Evolutionary conservation across 2,329 filamentous ascomycete genomes (phyloP).

Genomic region (Elsinoe arachidis): DNA sequence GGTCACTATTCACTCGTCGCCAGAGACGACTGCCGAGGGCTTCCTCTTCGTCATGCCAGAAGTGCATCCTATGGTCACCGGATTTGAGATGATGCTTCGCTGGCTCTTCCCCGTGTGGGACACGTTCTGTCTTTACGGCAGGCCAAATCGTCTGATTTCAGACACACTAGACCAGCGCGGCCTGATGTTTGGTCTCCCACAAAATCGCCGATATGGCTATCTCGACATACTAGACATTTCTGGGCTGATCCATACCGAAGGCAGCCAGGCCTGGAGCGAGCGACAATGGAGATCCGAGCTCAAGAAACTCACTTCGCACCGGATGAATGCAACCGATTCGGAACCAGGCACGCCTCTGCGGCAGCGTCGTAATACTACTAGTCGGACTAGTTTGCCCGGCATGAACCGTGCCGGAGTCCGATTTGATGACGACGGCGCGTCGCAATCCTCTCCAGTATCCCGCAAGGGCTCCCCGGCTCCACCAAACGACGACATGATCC

Average conservation of each 20-base stretch:
- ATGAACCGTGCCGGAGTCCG: conserved; percentile 30
- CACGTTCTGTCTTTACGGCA: conserved; percentile 82
- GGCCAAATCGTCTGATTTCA: conserved; percentile 75
- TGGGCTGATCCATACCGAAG: conserved; percentile 66
- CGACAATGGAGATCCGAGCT: conserved; percentile 81
- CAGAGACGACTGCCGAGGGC: conserved; percentile 72
- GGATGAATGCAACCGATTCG: conserved; percentile 50
- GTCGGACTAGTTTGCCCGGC: conserved; percentile 27
- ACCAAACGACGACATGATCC: conserved; percentile 19
- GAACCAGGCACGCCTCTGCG: conserved; percentile 20
- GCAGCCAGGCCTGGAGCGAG: conserved; percentile 71
- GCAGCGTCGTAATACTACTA: conserved; percentile 36
- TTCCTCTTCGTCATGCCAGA: conserved; percentile 99
- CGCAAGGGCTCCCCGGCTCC: conserved; percentile 36
- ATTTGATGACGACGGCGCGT: conserved; percentile 36
- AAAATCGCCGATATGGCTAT: conserved; percentile 79
- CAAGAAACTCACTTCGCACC: conserved; percentile 75
- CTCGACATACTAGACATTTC: conserved; percentile 81
- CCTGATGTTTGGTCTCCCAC: conserved; percentile 97
- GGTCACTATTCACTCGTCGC: conserved; percentile 75
- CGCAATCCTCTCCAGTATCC: conserved; percentile 37
- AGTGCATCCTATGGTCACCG: conserved; percentile 78
- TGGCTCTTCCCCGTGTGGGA: conserved; percentile 93
- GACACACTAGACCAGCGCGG: conserved; percentile 80
- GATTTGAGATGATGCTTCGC: conserved; percentile 90